These are phyloP conservation scores for Lactarius psammicola DNA, from an alignment of 768 basidiomycete species.

Conservation along the genomic window DNA sequence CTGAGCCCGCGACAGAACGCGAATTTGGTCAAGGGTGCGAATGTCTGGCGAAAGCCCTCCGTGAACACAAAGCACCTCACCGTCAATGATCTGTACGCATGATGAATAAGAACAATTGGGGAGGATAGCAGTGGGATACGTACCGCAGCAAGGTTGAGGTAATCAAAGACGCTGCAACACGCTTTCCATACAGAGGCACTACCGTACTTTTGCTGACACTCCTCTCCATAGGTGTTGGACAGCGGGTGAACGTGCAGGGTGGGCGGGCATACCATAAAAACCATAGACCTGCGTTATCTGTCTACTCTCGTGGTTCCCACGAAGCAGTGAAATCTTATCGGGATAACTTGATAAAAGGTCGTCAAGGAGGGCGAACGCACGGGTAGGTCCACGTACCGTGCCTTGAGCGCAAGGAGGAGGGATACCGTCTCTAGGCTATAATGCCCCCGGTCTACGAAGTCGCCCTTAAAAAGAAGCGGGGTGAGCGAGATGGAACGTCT, in stretches of 20 bases:
- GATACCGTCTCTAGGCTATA: slow-evolving; percentile 96
- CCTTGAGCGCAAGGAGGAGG: slow-evolving; percentile 84
- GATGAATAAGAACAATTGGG: background rate
- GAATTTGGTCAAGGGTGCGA: slow-evolving; percentile 89
- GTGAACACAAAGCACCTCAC: slow-evolving; percentile 88
- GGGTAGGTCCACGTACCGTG: slow-evolving; percentile 50
- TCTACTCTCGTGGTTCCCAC: slow-evolving; percentile 95
- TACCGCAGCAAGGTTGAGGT: slow-evolving; percentile 91
- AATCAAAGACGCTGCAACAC: slow-evolving; percentile 96
- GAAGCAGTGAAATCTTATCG: slow-evolving; percentile 84
- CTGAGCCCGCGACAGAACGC: slow-evolving; percentile 90
- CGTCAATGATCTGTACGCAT: slow-evolving; percentile 82
- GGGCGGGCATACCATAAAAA: slow-evolving; percentile 75
- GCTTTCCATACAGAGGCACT: slow-evolving; percentile 95
- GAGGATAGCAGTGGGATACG: slow-evolving; percentile 32
- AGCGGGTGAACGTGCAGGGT: slow-evolving; percentile 1
- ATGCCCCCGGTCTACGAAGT: slow-evolving; percentile 96
- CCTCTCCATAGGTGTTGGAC: slow-evolving; percentile 51
- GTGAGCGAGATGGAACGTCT: slow-evolving; percentile 27
- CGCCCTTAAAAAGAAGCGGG: slow-evolving; percentile 55
- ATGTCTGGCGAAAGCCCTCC: slow-evolving; percentile 97
- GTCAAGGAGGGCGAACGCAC: background rate
- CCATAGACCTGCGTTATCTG: slow-evolving; percentile 99
- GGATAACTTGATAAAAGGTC: slow-evolving; percentile 62
- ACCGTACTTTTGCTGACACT: slow-evolving; percentile 98